Evolutionary conservation across 2,329 filamentous ascomycete species (phyloP).

Genomic region (Atkinsonella texensis): DNA sequence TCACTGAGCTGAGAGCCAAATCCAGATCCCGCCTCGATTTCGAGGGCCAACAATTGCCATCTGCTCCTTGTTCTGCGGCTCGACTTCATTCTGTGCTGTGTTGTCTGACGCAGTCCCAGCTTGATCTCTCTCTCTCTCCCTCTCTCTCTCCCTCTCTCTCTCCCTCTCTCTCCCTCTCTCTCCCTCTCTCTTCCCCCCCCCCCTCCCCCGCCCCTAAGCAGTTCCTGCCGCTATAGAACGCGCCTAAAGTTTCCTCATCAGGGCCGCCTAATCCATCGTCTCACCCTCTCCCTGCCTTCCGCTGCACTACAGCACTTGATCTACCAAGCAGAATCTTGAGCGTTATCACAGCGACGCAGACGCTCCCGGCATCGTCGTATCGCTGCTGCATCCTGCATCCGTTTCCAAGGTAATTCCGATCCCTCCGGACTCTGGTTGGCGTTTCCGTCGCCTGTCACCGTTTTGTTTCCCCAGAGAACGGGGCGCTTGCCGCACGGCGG

Average conservation of each 20-base stretch:
- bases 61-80: slow-evolving; percentile 1
- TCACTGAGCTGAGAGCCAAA: slow-evolving; percentile 12
- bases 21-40: background rate
- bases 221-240: slow-evolving; percentile 14
- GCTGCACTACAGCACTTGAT: slow-evolving; percentile 3
- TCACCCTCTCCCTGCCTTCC: slow-evolving; percentile 13
- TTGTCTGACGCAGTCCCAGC: slow-evolving; percentile 5
- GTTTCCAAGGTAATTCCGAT: background rate
- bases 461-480: slow-evolving; percentile 19
- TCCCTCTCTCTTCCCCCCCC: background rate
- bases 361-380: slow-evolving; percentile 6
- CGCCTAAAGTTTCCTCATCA: slow-evolving; percentile 10
- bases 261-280: slow-evolving; percentile 3
- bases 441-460: slow-evolving; percentile 13
- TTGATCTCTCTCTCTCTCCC: background rate
- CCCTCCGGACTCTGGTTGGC: slow-evolving; percentile 1
- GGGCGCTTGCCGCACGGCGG: slow-evolving; percentile 26
- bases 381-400: slow-evolving; percentile 1
- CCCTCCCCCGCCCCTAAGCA: background rate
- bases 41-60: background rate
- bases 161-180: background rate
- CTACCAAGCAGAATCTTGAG: slow-evolving; percentile 8
- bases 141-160: background rate
- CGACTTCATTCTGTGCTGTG: background rate
- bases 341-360: slow-evolving; percentile 7